Percentiles rank a stretch among this genome's conserved stretches.
Evolutionary conservation across 805 yeast species (phyloP).

Genomic region (Kodamaea leandrae): DNA sequence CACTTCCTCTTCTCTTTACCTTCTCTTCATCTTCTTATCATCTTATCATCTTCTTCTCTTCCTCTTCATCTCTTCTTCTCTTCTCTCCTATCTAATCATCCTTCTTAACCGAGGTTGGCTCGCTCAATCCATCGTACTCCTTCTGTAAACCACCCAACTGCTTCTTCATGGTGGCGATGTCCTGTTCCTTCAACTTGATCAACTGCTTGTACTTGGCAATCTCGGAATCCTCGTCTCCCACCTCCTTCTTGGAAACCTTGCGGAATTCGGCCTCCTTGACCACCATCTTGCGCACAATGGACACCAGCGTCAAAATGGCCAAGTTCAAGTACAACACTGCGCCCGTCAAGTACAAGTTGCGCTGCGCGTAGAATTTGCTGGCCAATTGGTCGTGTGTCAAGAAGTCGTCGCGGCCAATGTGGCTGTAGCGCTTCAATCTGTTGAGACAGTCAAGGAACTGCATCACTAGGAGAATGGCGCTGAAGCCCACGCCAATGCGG

Average conservation of each 20-base stretch:
- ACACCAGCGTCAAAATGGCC: constrained; percentile 53
- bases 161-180: constrained; percentile 46
- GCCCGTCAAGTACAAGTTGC: constrained; percentile 62
- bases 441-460: constrained; percentile 56
- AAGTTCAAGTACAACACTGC: constrained; percentile 56
- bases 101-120: constrained; percentile 3
- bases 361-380: constrained; percentile 58
- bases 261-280: constrained; percentile 38
- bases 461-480: constrained; percentile 42
- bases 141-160: constrained; percentile 53
- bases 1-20: too few species aligned
- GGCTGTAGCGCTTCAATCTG: constrained; percentile 30
- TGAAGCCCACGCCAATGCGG: constrained; percentile 44
- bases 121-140: constrained; percentile 44
- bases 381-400: constrained; percentile 53
- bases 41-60: too few species aligned
- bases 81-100: constrained; percentile 8
- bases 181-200: constrained; percentile 40
- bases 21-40: too few species aligned
- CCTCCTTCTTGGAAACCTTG: constrained; percentile 13
- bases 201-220: constrained; percentile 33
- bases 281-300: constrained; percentile 52
- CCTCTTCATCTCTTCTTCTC: too few species aligned
- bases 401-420: constrained; percentile 10
- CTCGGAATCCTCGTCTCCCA: constrained; percentile 15